Evolutionary conservation across 108 stramenopile species (phyloP), one percentile per base, ranked within the genome.

Genomic region (Fragilariopsis cylindrus): DNA sequence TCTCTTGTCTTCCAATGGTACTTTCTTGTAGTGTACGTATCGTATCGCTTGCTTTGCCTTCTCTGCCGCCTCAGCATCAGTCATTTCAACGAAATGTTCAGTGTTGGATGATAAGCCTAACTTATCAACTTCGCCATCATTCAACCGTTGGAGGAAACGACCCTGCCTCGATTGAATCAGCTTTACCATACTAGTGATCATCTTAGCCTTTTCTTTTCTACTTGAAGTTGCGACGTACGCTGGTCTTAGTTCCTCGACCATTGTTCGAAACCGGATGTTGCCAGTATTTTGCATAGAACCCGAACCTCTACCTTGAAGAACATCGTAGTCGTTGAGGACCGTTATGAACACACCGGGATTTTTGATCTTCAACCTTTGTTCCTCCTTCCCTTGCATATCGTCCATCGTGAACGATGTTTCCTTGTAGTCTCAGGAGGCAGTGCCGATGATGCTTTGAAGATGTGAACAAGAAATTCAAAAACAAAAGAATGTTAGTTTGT

Each of bases 11-110:
- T 48, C 47, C n/a, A 65, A 48, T 13, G 77, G 77, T 5, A 62
- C 73, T 60, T 80, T 80, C 68, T 80, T 80, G 73, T 80, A 80
- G 69, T 74, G 73, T 3, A 80, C 73, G 49, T 86, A 83, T 60
- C 85, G 73, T 45, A 86, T 67, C 3, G 82, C 81, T 57, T 84
- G 82, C 66, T 86, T 86, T 1, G 81, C 69, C 71, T 86, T 86
- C 50, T 86, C 85, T 13, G 83, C 74, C 5, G 81, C 83, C 11
- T 80, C 81, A 12, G 60, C 60, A 52, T 81, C 75, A 47, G 81
- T 74, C 49, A 75, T 82, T 16, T 81, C 62, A 64, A 81, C 82
- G 52, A 76, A 86, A 19, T 45, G 41, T 4, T 60, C 71, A 40
- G 12, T 60, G 3, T 42, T 15, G 15, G 41, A 15, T 19, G 44